Percentiles rank a stretch among this genome's conserved stretches.
Evolutionary conservation across 352 stramenopile genomes (phyloP).

Genomic region (Phytophthora constricta): DNA sequence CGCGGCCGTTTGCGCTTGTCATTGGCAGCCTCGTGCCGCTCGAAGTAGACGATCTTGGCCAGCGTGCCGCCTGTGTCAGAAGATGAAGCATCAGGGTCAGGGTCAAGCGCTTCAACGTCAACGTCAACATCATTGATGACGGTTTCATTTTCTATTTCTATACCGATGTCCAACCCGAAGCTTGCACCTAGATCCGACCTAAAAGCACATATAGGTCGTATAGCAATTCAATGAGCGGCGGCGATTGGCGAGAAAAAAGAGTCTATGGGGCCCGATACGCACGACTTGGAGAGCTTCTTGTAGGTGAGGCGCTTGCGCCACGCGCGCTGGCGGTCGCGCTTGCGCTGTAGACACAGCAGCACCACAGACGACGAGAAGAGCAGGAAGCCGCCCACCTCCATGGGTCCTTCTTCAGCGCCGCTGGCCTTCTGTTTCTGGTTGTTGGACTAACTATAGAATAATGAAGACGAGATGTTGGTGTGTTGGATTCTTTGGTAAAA

Average conservation of each 20-base stretch:
- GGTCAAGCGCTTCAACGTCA: background rate
- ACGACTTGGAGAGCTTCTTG: constrained; percentile 90
- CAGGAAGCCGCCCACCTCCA: constrained; percentile 72
- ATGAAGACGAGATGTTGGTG: too few species aligned
- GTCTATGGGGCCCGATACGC: too few species aligned
- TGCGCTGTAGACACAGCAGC: constrained; percentile 69
- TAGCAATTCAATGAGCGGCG: too few species aligned
- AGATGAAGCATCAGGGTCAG: background rate
- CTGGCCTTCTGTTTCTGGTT: background rate
- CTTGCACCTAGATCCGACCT: constrained; percentile 83
- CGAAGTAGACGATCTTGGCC: constrained; percentile 96
- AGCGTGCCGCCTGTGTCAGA: constrained; percentile 85
- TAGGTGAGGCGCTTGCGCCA: constrained; percentile 81
- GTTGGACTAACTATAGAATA: too few species aligned
- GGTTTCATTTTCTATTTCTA: constrained; percentile 10
- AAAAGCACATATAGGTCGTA: background rate
- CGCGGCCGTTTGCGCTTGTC: constrained; percentile 69
- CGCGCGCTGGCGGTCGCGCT: constrained; percentile 66
- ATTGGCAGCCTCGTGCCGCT: constrained; percentile 62
- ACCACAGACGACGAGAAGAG: constrained; percentile 73
- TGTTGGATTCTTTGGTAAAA: too few species aligned
- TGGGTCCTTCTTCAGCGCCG: constrained; percentile 28
- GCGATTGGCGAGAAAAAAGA: too few species aligned
- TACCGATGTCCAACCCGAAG: constrained; percentile 87
- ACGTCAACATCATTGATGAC: too few species aligned